A percentile compares a stretch with the other conserved stretches of the same genome.
Conservation (phyloP, 176 grass and related monocot genomes). For the Ensete glaucum region DNA sequence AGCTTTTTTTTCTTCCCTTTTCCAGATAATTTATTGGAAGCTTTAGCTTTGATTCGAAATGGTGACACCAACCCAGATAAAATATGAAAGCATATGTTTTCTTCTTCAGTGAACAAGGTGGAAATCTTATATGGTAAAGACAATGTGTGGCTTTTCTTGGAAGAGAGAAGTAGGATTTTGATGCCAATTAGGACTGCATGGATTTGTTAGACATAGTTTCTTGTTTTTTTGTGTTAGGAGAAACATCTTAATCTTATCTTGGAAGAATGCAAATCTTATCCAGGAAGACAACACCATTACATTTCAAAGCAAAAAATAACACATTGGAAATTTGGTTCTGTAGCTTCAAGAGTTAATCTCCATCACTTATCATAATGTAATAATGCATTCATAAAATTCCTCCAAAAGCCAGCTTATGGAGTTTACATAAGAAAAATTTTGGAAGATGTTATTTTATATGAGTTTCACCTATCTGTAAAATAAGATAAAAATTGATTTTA, state of each 20-base stretch:
- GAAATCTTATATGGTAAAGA: not conserved
- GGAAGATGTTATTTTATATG: no score
- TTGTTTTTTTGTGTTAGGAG: not conserved
- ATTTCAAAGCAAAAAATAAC: not conserved
- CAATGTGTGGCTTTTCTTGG: not conserved
- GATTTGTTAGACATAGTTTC: not conserved
- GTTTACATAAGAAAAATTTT: no score
- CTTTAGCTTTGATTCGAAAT: not conserved
- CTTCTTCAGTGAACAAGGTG: not conserved
- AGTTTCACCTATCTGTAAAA: no score
- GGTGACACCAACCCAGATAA: no score
- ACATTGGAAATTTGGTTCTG: not conserved
- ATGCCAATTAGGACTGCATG: not conserved
- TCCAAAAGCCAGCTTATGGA: no score
- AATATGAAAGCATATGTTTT: not conserved
- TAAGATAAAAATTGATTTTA: no score
- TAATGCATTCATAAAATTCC: no score
- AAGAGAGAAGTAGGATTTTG: not conserved
- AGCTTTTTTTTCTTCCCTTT: not conserved
- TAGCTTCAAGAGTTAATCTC: no score
- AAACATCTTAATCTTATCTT: constrained; percentile 5
- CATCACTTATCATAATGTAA: no score
- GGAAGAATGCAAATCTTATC: not conserved
- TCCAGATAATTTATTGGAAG: not conserved
- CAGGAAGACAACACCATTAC: not conserved